Percentiles rank a stretch among this genome's conserved stretches.
These are phyloP conservation scores for Pleurotus platypus DNA, from an alignment of 768 basidiomycete species.

Conservation along the genomic window DNA sequence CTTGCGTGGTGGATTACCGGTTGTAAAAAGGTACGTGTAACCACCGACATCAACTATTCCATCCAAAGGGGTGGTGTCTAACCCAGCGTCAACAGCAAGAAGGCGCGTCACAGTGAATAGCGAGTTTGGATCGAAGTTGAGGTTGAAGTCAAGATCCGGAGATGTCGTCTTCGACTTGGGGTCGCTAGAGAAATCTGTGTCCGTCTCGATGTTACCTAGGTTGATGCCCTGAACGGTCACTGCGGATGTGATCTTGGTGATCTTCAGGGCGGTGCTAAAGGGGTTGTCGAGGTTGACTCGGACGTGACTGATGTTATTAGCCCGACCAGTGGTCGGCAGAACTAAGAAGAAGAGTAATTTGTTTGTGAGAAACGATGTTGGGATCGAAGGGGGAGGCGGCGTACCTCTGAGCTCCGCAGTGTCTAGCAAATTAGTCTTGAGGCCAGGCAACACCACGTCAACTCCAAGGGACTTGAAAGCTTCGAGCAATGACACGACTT, in stretches of 20 bases:
- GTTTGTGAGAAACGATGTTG: too few relatives aligned
- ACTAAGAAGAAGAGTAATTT: conserved; percentile 29
- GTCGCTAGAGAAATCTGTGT: conserved; percentile 44
- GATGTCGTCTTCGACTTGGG: conserved; percentile 56
- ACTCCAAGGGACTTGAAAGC: conserved; percentile 63
- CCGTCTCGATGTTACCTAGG: conserved; percentile 57
- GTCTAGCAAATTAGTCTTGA: conserved; percentile 53
- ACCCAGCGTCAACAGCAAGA: conserved; percentile 60
- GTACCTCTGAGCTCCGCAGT: conserved; percentile 52
- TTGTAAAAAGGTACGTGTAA: conserved; percentile 51
- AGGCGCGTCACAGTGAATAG: conserved; percentile 70
- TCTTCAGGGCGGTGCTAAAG: conserved; percentile 55
- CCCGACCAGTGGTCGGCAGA: conserved; percentile 57
- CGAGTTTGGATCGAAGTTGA: conserved; percentile 67
- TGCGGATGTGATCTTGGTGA: conserved; percentile 57
- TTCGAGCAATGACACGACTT: conserved; percentile 50
- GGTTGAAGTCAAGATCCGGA: conserved; percentile 53
- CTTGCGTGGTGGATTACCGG: conserved; percentile 21
- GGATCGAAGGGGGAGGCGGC: background rate
- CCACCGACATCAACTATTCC: conserved; percentile 65
- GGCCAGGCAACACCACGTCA: conserved; percentile 53
- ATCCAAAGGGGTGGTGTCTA: conserved; percentile 59
- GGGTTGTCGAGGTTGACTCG: conserved; percentile 63
- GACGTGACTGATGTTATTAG: conserved; percentile 63
- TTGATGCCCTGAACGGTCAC: conserved; percentile 58